Evolutionary conservation across 2,329 filamentous ascomycete genomes (phyloP).

Genomic region (Cryoendolithus antarcticus): DNA sequence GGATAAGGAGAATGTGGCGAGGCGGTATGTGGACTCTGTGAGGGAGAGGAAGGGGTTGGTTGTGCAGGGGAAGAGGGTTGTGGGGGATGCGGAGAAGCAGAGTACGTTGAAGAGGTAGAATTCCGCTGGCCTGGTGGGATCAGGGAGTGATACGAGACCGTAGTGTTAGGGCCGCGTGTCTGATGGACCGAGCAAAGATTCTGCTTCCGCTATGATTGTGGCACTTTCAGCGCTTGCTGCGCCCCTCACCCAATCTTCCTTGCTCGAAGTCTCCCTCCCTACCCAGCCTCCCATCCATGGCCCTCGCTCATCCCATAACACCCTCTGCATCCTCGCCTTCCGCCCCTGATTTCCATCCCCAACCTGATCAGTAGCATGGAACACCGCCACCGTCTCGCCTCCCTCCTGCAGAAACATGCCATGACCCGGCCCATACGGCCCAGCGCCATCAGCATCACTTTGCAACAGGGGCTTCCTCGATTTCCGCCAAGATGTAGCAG

Average conservation of each 20-base stretch:
- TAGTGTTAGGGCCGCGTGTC: too few species aligned
- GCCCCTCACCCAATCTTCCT: too few species aligned
- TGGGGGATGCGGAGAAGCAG: slow-evolving; percentile 87
- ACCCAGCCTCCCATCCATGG: slow-evolving; percentile 32
- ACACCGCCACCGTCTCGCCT: slow-evolving; percentile 30
- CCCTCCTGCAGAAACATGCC: slow-evolving; percentile 32
- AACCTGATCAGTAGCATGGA: slow-evolving; percentile 34
- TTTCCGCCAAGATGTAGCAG: slow-evolving; percentile 28
- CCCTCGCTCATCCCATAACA: slow-evolving; percentile 23
- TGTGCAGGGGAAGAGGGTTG: slow-evolving; percentile 51
- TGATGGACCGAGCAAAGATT: too few species aligned
- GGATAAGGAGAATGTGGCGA: slow-evolving; percentile 90
- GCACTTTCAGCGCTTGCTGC: too few species aligned
- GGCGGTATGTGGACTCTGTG: slow-evolving; percentile 88
- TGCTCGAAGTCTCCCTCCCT: slow-evolving; percentile 19
- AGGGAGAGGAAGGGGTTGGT: slow-evolving; percentile 76
- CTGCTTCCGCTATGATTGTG: too few species aligned
- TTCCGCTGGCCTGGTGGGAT: too few species aligned
- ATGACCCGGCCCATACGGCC: slow-evolving; percentile 34
- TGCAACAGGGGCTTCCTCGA: slow-evolving; percentile 27
- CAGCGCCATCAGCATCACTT: slow-evolving; percentile 22
- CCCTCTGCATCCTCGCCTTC: slow-evolving; percentile 33
- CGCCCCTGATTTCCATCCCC: slow-evolving; percentile 32
- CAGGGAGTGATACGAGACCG: too few species aligned
- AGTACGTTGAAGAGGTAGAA: slow-evolving; percentile 52